Conservation (phyloP, 352 stramenopile species). For the Pythium scleroteichum region DNA sequence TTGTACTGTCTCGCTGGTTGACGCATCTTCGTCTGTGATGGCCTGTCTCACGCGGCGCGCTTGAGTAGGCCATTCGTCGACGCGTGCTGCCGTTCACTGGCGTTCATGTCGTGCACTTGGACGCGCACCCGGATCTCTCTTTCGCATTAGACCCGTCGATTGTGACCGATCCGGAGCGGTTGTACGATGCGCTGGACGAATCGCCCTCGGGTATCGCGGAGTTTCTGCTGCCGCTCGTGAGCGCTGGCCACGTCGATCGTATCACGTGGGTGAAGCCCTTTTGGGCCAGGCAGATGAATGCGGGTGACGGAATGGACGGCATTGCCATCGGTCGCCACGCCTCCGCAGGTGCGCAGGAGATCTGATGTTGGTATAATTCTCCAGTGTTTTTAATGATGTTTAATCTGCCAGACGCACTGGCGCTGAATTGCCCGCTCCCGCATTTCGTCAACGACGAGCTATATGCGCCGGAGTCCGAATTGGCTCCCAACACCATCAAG, state of each 20-base stretch:
- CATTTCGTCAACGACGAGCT: slow-evolving; percentile 81
- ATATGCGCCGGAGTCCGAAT: slow-evolving; percentile 39
- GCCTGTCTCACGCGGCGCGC: not conserved
- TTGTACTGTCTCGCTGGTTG: too few relatives aligned
- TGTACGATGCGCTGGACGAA: slow-evolving; percentile 77
- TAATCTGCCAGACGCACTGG: slow-evolving; percentile 42
- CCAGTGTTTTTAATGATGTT: too few relatives aligned
- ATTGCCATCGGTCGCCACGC: slow-evolving; percentile 24
- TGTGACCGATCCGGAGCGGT: slow-evolving; percentile 62
- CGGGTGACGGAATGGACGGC: not conserved
- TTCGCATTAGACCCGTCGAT: slow-evolving; percentile 54
- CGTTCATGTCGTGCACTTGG: slow-evolving; percentile 79
- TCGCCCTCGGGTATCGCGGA: slow-evolving; percentile 77
- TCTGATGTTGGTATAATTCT: not conserved
- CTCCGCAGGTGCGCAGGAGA: slow-evolving; percentile 5
- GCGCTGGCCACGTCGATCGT: slow-evolving; percentile 70
- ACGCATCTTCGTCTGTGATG: too few relatives aligned
- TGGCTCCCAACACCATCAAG: slow-evolving; percentile 38
- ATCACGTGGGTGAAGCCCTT: slow-evolving; percentile 84
- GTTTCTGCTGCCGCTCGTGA: slow-evolving; percentile 81
- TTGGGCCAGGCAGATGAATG: slow-evolving; percentile 70
- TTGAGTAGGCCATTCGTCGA: slow-evolving; percentile 78
- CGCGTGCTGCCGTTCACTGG: slow-evolving; percentile 61
- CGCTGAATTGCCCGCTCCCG: slow-evolving; percentile 51
- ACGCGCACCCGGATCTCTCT: slow-evolving; percentile 86